Evolutionary conservation across 164 flowering plant genomes (phyloP), one percentile per base, ranked within the genome.

Genomic region (Magnolia changhungtana): DNA sequence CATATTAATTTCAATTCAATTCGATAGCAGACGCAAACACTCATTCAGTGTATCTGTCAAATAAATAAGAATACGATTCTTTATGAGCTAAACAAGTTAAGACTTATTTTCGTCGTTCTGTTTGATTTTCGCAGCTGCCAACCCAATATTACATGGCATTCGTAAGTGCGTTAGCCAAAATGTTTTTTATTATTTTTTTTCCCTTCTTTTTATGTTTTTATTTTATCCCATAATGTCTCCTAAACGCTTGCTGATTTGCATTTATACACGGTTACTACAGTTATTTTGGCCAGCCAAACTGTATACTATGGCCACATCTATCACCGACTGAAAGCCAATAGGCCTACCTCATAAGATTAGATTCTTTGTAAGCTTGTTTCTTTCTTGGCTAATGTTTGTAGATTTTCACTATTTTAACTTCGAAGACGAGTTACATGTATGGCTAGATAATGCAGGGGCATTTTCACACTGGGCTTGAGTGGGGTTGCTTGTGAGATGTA

Each of bases 121-220:
- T 68, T 76, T 76, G 14, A 18, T 52, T 77, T 67, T 79, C 90
- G 87, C 97, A 92, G 95, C 90, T 92, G 76, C 92, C 97, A 11
- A 91, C 97, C 8, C 97, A 92, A 73, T 87, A 63, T 76, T 92
- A 89, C 76, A 90, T 76, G 85, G 97, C 97, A 72, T 1, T 89
- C 88, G 97, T 92, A 83, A 78, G 88, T 72, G 23, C 61, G 50
- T 58, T 51, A 65, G 58, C 3, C 7, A 5, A 37, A 74, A 69
- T 23, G n/a, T 18, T 49, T 74, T 16, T 13, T 64, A 13, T 45
- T 37, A 23, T 27, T 77, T 51, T 16, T 23, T 45, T 9, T 18
- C 13, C 1, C 23, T 45, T 71, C 16, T 72, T 49, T 23, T n/a
- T n/a, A 0, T 23, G 24, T 23, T 23, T 23, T 23, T 23, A 23